Evolutionary conservation across 805 yeast species (phyloP), one percentile per base, ranked within the genome.

Genomic region (Suhomyces xylopsoci): DNA sequence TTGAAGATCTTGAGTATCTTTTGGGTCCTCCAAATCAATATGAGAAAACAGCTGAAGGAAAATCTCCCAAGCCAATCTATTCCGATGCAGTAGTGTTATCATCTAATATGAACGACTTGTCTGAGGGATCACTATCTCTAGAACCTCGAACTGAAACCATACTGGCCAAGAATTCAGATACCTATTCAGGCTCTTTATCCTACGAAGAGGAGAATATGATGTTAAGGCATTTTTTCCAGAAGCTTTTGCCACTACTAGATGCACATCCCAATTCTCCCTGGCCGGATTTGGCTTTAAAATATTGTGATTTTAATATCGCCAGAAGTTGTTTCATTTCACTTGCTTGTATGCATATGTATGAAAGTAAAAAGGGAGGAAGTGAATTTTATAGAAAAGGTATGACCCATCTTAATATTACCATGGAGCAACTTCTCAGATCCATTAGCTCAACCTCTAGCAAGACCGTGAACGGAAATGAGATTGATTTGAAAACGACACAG

Each of bases 201-300:
- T 71, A 74, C 44, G 62, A 73, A 24, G 84, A 81, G 52, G 86
- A 82, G 55, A 80, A 79, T 52, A 76, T 73, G 71, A 78, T 82
- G 74, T 58, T 82, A 53, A 77, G 76, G 55, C 85, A 82, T 62
- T 82, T 81, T 58, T 82, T 81, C 62, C 77, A 79, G 56, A 77
- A 79, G 53, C 66, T 82, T 36, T 63, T 82, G 5, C 84, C 82
- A 1, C 59, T 81, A 41, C 62, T 81, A 32, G 86, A 82, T 65
- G 83, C 84, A 0, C 85, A 82, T 59, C 86, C 85, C 0, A 78
- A 79, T 42, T 71, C 83, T 1, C 85, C 85, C 3, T 81, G 85
- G 85, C 86, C 86, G 0, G 81, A 81, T 53, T 62, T 82, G 52
- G 83, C 84, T 43, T 66, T 82, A 54, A 75, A 77, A 49, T 81